Percentiles rank a stretch among this genome's conserved stretches.
Conservation (phyloP, 768 basidiomycete genomes). For the Mycena albidolilacea region DNA sequence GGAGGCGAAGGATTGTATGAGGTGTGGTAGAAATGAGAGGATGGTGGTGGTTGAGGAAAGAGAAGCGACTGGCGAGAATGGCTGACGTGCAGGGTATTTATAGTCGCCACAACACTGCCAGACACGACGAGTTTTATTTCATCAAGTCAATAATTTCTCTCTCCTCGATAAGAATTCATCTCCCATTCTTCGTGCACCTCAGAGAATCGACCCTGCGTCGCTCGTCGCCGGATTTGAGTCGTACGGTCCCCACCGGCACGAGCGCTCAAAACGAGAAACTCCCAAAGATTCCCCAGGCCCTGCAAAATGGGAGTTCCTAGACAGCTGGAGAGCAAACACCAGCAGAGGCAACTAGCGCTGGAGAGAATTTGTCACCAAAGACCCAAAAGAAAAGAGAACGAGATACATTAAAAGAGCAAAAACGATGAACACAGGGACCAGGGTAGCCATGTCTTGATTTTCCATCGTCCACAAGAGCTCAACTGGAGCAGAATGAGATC, state of each 20-base stretch:
- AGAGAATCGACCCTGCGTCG: constrained; percentile 53
- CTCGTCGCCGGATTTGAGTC: constrained; percentile 43
- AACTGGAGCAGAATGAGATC: not conserved
- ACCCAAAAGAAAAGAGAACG: constrained; percentile 14
- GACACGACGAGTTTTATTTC: not conserved
- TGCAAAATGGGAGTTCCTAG: constrained; percentile 66
- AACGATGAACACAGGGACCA: constrained; percentile 60
- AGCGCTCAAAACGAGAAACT: constrained; percentile 59
- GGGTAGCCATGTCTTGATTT: constrained; percentile 48
- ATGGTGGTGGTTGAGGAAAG: constrained; percentile 40
- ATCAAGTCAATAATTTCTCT: constrained; percentile 18
- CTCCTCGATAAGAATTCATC: constrained; percentile 55
- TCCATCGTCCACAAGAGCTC: constrained; percentile 26
- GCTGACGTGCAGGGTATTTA: constrained; percentile 35
- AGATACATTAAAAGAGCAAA: constrained; percentile 65
- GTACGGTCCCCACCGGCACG: constrained; percentile 40
- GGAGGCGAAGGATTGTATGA: constrained; percentile 36
- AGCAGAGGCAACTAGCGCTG: constrained; percentile 67
- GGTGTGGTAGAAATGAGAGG: constrained; percentile 18
- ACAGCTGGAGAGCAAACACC: constrained; percentile 81
- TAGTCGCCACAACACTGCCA: not conserved
- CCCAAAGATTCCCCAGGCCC: constrained; percentile 64
- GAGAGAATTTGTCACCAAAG: constrained; percentile 19
- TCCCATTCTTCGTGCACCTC: constrained; percentile 70
- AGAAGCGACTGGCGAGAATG: constrained; percentile 18